Evolutionary conservation across 495 filamentous ascomycete genomes (phyloP).

Genomic region (Extremus antarcticus): DNA sequence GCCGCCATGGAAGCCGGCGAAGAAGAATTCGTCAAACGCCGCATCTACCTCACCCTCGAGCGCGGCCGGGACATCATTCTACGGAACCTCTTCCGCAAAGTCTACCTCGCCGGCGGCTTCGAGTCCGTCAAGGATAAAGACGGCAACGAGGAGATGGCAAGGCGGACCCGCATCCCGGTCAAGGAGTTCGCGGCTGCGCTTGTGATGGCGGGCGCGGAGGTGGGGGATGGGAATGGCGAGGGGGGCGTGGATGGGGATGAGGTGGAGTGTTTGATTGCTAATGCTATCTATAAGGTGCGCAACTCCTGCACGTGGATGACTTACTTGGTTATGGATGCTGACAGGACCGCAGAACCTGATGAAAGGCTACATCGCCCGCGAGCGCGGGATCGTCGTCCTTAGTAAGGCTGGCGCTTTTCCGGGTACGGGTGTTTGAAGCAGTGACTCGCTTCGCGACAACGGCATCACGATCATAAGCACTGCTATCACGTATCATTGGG

Average conservation of each 20-base stretch:
- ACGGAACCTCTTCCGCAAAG: slow-evolving; percentile 80
- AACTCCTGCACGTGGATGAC: neutral
- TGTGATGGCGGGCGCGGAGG: slow-evolving; percentile 26
- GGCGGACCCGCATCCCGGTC: slow-evolving; percentile 68
- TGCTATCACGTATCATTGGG: too few species aligned
- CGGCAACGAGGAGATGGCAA: slow-evolving; percentile 42
- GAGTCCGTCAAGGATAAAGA: slow-evolving; percentile 65
- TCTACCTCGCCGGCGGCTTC: slow-evolving; percentile 71
- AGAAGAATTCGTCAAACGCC: slow-evolving; percentile 81
- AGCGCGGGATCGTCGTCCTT: slow-evolving; percentile 76
- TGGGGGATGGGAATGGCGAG: slow-evolving; percentile 35
- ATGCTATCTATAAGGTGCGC: slow-evolving; percentile 87
- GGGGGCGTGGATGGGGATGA: slow-evolving; percentile 74
- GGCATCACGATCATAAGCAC: too few species aligned
- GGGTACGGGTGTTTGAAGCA: slow-evolving; percentile 73
- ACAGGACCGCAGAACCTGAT: slow-evolving; percentile 59
- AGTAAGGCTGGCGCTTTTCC: slow-evolving; percentile 89
- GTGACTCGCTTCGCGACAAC: too few species aligned
- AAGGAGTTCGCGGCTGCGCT: slow-evolving; percentile 65
- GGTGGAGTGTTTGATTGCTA: slow-evolving; percentile 88
- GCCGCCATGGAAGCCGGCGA: slow-evolving; percentile 67
- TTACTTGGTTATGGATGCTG: neutral
- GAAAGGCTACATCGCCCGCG: slow-evolving; percentile 95
- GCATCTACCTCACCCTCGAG: slow-evolving; percentile 90
- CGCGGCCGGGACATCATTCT: slow-evolving; percentile 82